Conservation (phyloP, 306 rosid genomes). For the Dryas drummondii region DNA sequence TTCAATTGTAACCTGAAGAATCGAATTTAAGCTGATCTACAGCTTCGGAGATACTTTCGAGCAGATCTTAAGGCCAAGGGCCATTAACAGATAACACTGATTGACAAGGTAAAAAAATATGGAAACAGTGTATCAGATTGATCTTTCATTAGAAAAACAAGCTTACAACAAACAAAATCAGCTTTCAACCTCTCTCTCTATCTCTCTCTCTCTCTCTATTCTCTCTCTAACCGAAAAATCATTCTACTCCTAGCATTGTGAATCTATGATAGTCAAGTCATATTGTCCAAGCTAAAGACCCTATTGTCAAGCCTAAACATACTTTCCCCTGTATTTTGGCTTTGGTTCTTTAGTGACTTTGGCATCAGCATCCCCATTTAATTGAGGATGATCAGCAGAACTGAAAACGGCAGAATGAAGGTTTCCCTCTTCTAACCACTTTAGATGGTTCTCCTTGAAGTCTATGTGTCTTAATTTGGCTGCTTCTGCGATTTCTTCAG, state of each 20-base stretch:
- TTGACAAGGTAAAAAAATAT: neutral
- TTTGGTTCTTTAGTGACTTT: constrained; percentile 59
- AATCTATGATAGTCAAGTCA: neutral
- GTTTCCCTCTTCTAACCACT: constrained; percentile 94
- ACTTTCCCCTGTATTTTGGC: constrained; percentile 91
- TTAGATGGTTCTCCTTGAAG: constrained; percentile 83
- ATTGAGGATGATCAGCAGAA: constrained; percentile 48
- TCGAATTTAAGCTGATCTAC: no score
- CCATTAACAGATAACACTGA: neutral
- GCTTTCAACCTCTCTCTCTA: neutral
- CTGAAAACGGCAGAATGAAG: constrained; percentile 93
- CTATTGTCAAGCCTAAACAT: constrained; percentile 47
- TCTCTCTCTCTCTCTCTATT: neutral
- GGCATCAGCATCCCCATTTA: constrained; percentile 34
- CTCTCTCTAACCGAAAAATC: neutral
- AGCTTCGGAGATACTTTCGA: no score
- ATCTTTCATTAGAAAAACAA: neutral
- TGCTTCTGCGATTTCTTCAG: constrained; percentile 68
- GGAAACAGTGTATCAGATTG: neutral
- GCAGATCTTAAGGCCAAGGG: no score
- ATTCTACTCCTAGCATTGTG: neutral
- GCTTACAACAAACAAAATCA: constrained; percentile 14
- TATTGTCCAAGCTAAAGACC: neutral
- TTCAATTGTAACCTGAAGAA: no score
- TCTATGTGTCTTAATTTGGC: constrained; percentile 66